Conservation (phyloP, 805 yeast genomes). For the Sugiyamaella marilandica region DNA sequence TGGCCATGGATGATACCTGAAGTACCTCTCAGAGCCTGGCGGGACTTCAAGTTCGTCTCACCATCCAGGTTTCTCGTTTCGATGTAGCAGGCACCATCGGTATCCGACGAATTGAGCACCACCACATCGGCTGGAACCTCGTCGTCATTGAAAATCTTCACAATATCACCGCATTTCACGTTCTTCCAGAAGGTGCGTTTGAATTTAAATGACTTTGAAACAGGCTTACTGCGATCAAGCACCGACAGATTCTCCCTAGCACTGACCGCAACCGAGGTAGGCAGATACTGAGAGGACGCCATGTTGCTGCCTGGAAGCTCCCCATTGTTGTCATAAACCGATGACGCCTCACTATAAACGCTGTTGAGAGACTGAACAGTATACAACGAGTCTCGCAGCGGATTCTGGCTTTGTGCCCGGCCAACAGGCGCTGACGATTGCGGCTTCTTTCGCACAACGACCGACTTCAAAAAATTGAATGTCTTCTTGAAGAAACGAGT, state of each 20-base stretch:
- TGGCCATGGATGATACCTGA: constrained; percentile 48
- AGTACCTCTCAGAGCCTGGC: constrained; percentile 52
- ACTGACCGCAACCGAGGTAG: neutral
- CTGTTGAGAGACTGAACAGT: neutral
- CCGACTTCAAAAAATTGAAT: neutral
- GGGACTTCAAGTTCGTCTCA: constrained; percentile 67
- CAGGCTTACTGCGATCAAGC: constrained; percentile 30
- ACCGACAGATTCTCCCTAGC: constrained; percentile 19
- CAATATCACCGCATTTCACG: constrained; percentile 68
- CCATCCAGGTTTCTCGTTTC: constrained; percentile 72
- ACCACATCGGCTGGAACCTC: constrained; percentile 75
- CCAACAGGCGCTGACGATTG: neutral
- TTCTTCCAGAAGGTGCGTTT: constrained; percentile 62
- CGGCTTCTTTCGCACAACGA: neutral
- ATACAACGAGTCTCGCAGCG: neutral
- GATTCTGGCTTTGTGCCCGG: neutral
- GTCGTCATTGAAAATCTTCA: constrained; percentile 63
- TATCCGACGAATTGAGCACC: constrained; percentile 62
- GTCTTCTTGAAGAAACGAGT: constrained; percentile 26
- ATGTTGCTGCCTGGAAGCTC: constrained; percentile 1
- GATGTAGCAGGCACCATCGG: constrained; percentile 62
- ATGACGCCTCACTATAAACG: constrained; percentile 4
- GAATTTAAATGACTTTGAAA: constrained; percentile 37
- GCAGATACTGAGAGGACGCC: neutral
- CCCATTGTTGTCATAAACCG: constrained; percentile 1